Evolutionary conservation across 176 grass and related monocot species (phyloP).

Genomic region (Oryza glaberrima): DNA sequence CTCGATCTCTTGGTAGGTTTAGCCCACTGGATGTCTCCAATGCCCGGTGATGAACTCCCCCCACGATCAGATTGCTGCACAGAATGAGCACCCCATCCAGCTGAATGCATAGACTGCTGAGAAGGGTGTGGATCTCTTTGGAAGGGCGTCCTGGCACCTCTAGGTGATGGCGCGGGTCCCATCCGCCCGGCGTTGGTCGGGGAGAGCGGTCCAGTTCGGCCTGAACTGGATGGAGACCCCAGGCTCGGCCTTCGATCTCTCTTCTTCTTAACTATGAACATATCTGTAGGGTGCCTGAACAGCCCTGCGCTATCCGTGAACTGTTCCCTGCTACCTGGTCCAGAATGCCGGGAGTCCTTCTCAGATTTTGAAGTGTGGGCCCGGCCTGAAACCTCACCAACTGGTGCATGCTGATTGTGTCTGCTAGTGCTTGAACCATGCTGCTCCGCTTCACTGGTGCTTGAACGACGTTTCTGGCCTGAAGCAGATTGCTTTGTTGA

Average conservation of each 20-base stretch:
- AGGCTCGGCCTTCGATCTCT: conserved; percentile 70
- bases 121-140: conserved; percentile 66
- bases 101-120: conserved; percentile 52
- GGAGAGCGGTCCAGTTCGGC: conserved; percentile 60
- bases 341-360: conserved; percentile 57
- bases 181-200: conserved; percentile 55
- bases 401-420: conserved; percentile 25
- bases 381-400: conserved; percentile 36
- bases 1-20: conserved; percentile 84
- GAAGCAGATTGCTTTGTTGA: conserved; percentile 47
- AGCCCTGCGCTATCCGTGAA: conserved; percentile 43
- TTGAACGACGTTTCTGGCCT: conserved; percentile 48
- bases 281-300: conserved; percentile 68
- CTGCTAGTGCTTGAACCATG: conserved; percentile 41
- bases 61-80: conserved; percentile 45
- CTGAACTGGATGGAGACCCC: conserved; percentile 65
- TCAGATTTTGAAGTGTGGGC: conserved; percentile 52
- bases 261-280: conserved; percentile 95
- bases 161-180: conserved; percentile 52
- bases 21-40: conserved; percentile 96
- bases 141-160: conserved; percentile 53
- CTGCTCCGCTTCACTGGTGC: conserved; percentile 44
- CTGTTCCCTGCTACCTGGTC: conserved; percentile 48
- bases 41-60: conserved; percentile 40
- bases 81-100: conserved; percentile 52